These are phyloP conservation scores for Nigrospora sphaerica DNA, from an alignment of 2,329 filamentous ascomycete genomes.

Conservation along the genomic window DNA sequence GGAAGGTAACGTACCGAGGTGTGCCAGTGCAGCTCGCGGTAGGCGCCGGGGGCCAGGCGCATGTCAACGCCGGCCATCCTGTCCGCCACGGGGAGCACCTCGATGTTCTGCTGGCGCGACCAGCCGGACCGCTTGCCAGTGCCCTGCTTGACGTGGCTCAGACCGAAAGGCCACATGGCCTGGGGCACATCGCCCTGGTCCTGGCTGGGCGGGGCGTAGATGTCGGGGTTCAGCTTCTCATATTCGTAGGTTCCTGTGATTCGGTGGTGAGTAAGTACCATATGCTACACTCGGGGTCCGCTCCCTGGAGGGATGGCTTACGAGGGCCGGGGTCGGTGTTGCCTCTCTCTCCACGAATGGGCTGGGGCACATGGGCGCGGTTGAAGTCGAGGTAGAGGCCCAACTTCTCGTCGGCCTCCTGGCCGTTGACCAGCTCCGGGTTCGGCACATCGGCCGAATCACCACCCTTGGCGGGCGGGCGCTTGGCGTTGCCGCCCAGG, in stretches of 20 bases:
- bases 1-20: constrained; percentile 23
- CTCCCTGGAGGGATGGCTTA: constrained; percentile 8
- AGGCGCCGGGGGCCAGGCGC: constrained; percentile 48
- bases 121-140: constrained; percentile 37
- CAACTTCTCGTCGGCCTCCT: constrained; percentile 40
- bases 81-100: constrained; percentile 40
- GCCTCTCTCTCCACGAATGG: constrained; percentile 43
- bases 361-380: constrained; percentile 43
- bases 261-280: background rate
- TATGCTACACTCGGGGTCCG: background rate
- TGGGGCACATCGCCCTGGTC: constrained; percentile 40
- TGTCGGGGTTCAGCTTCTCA: constrained; percentile 47
- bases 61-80: constrained; percentile 53
- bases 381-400: constrained; percentile 49
- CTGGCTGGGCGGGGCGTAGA: constrained; percentile 45
- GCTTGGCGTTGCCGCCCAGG: constrained; percentile 30
- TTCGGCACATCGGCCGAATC: constrained; percentile 30
- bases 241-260: constrained; percentile 34
- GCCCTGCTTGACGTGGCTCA: constrained; percentile 42
- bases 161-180: constrained; percentile 46
- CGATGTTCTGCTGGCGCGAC: constrained; percentile 46
- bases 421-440: constrained; percentile 37
- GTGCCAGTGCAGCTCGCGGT: constrained; percentile 60
- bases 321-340: constrained; percentile 45
- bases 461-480: constrained; percentile 27